Percentiles rank a stretch among this genome's conserved stretches.
phyloP scores from a whole-genome alignment of 177 flowering plant genomes.

The Vitis hybrid region DNA sequence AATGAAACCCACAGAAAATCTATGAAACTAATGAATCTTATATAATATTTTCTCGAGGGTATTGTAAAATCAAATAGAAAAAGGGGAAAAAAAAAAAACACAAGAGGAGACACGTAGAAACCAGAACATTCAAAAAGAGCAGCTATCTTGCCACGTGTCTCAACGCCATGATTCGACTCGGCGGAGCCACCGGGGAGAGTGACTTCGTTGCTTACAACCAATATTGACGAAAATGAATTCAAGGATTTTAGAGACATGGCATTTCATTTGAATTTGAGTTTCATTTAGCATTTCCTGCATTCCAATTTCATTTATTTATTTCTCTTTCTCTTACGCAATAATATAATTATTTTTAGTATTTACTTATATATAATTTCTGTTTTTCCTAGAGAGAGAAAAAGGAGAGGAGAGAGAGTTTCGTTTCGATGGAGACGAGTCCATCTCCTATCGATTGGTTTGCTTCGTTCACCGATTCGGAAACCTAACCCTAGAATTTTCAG shows the following conservation, averaged over 20 bases:
- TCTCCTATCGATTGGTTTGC: constrained; percentile 10
- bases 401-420: constrained; percentile 1
- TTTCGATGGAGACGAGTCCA: constrained; percentile 16
- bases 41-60: too few species aligned
- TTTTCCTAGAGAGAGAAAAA: constrained; percentile 6
- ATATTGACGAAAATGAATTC: constrained; percentile 6
- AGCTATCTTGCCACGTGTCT: constrained; percentile 19
- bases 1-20: too few species aligned
- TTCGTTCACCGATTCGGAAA: constrained; percentile 1
- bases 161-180: constrained; percentile 18
- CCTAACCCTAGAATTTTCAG: neutral
- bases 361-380: neutral
- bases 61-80: too few species aligned
- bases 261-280: constrained; percentile 31
- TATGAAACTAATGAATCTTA: too few species aligned
- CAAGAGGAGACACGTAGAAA: neutral
- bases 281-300: constrained; percentile 18
- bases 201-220: constrained; percentile 10
- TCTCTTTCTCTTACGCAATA: neutral
- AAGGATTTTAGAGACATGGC: neutral
- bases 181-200: constrained; percentile 35
- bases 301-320: neutral
- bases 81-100: too few species aligned
- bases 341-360: neutral
- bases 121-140: neutral